Conservation (phyloP, 176 grass and related monocot genomes). For the Typha latifolia region DNA sequence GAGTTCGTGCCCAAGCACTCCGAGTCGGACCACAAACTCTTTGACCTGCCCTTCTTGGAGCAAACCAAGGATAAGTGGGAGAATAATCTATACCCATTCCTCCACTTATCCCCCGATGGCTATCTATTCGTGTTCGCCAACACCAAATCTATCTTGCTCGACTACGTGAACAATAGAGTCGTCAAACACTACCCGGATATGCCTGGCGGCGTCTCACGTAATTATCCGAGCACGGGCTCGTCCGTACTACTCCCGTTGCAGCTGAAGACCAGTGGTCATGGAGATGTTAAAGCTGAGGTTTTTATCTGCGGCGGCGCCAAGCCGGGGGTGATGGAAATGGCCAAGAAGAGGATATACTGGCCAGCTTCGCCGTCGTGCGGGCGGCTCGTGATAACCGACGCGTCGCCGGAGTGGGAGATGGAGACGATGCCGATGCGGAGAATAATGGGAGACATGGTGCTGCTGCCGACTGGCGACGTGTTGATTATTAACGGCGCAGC, state of each 20-base stretch:
- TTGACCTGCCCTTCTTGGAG: conserved; percentile 15
- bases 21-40: not conserved
- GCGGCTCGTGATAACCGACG: conserved; percentile 21
- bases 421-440: conserved; percentile 20
- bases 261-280: not conserved
- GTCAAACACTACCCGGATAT: conserved; percentile 18
- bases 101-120: conserved; percentile 29
- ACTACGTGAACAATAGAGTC: conserved; percentile 21
- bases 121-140: conserved; percentile 39
- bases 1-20: conserved; percentile 27
- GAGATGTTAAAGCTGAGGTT: conserved; percentile 11
- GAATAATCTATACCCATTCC: conserved; percentile 38
- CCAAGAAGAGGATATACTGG: conserved; percentile 1
- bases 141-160: conserved; percentile 25
- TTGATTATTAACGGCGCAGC: conserved; percentile 24
- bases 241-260: conserved; percentile 26
- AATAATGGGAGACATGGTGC: conserved; percentile 34
- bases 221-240: conserved; percentile 31
- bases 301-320: conserved; percentile 25
- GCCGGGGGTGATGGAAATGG: not conserved
- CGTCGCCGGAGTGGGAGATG: conserved; percentile 21
- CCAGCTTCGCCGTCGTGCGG: conserved; percentile 19
- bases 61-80: conserved; percentile 16
- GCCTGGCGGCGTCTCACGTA: conserved; percentile 22
- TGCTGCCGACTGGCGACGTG: conserved; percentile 26